Evolutionary conservation across 371 early-diverging fungal species (phyloP).

Genomic region (Mucor saturninus): DNA sequence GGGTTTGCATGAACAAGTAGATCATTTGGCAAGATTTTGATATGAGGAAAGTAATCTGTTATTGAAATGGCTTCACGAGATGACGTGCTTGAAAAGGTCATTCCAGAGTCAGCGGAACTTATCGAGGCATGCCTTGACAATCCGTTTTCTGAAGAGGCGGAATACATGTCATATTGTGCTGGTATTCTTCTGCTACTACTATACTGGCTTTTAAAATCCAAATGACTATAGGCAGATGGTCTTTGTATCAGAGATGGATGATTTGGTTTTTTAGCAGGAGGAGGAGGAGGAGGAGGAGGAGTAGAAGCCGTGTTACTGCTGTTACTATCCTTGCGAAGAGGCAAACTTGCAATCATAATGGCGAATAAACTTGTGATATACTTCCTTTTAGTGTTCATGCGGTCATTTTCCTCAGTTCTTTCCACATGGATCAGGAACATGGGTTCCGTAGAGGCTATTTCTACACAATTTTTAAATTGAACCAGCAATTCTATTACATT

Average conservation of each 20-base stretch:
- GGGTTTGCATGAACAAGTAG: conserved; percentile 10
- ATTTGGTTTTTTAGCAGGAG: neutral
- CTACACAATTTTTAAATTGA: conserved; percentile 1
- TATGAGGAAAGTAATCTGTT: conserved; percentile 21
- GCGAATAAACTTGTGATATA: conserved; percentile 18
- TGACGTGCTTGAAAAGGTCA: neutral
- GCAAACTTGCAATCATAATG: conserved; percentile 31
- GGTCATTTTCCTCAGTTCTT: conserved; percentile 20
- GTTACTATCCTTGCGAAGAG: conserved; percentile 4
- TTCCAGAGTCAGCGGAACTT: neutral
- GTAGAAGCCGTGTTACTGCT: neutral
- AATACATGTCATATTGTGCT: neutral
- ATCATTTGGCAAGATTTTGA: conserved; percentile 12
- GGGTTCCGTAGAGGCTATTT: neutral
- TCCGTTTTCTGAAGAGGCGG: neutral
- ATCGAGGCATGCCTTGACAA: conserved; percentile 11
- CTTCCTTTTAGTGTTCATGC: conserved; percentile 13
- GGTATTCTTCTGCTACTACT: neutral
- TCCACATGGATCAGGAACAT: conserved; percentile 21
- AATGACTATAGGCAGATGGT: neutral
- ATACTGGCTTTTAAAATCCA: neutral
- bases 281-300: neutral
- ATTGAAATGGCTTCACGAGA: neutral
- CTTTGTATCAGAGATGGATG: neutral
- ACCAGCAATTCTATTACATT: conserved; percentile 2